Evolutionary conservation across 495 filamentous ascomycete species (phyloP).

Genomic region (Astrothelium macrocarpum): DNA sequence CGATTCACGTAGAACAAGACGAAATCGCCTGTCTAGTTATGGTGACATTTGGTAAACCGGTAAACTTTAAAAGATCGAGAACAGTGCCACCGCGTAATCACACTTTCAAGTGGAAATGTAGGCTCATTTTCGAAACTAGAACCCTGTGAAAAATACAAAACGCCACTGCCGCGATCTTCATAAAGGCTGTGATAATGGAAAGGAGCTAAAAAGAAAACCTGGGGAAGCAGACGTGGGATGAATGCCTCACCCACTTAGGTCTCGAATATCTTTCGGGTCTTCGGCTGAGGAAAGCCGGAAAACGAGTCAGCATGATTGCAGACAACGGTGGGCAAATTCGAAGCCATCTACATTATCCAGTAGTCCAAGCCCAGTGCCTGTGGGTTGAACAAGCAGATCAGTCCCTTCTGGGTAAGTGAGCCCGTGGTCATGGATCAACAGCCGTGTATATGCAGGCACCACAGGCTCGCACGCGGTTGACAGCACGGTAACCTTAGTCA

Average conservation of each 20-base stretch:
- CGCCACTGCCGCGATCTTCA: neutral
- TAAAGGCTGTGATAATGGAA: neutral
- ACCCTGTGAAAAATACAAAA: neutral
- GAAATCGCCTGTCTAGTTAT: neutral
- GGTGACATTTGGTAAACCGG: neutral
- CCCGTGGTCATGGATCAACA: no score
- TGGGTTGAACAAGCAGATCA: neutral
- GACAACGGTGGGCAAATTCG: neutral
- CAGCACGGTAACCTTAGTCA: neutral
- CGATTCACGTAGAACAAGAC: neutral
- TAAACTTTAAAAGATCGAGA: neutral
- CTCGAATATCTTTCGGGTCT: neutral
- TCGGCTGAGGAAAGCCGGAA: neutral
- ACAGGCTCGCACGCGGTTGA: neutral
- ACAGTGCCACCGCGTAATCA: neutral
- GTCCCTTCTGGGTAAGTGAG: neutral
- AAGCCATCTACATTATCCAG: slow-evolving; percentile 3
- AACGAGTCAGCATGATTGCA: neutral
- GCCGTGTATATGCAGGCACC: no score
- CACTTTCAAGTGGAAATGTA: neutral
- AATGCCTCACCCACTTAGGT: neutral
- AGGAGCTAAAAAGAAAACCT: neutral
- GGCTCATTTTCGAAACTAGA: neutral
- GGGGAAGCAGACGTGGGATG: neutral
- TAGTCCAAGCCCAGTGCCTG: neutral